Conservation (phyloP, 2,329 filamentous ascomycete genomes). For the Stagonosporopsis rhizophila region DNA sequence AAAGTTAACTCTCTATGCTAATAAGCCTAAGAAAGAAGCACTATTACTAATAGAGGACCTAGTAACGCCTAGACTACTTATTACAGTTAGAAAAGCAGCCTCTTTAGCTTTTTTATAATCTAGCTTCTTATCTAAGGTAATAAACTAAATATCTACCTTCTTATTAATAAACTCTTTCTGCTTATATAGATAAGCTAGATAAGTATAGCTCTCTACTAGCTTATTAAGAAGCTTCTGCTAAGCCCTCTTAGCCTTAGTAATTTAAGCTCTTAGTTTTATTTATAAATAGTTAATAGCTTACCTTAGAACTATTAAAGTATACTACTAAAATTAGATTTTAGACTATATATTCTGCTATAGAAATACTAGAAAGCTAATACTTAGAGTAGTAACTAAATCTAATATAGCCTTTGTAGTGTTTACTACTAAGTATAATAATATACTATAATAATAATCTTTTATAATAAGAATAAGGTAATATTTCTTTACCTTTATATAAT, state of each 20-base stretch:
- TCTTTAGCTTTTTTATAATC: neutral
- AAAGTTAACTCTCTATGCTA: neutral
- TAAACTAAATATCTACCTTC: neutral
- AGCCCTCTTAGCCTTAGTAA: neutral
- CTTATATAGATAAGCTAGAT: neutral
- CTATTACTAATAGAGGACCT: neutral
- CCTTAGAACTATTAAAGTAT: neutral
- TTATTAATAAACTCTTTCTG: slow-evolving; percentile 10
- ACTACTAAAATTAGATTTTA: neutral
- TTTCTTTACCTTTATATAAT: neutral
- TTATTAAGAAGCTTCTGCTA: neutral
- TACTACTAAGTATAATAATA: neutral
- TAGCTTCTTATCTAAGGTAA: neutral
- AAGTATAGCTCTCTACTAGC: neutral
- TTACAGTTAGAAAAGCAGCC: neutral
- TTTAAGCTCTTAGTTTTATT: slow-evolving; percentile 1
- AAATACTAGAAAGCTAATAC: neutral
- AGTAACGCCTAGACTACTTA: no score
- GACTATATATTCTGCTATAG: neutral
- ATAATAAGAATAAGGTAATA: neutral
- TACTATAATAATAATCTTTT: neutral
- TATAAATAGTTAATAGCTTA: neutral
- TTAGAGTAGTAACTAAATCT: neutral
- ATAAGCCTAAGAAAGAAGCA: neutral
- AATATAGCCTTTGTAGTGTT: neutral